Percentiles rank a stretch among this genome's conserved stretches.
phyloP scores from a whole-genome alignment of 768 basidiomycete genomes.

The Podaxis carcinomalis region DNA sequence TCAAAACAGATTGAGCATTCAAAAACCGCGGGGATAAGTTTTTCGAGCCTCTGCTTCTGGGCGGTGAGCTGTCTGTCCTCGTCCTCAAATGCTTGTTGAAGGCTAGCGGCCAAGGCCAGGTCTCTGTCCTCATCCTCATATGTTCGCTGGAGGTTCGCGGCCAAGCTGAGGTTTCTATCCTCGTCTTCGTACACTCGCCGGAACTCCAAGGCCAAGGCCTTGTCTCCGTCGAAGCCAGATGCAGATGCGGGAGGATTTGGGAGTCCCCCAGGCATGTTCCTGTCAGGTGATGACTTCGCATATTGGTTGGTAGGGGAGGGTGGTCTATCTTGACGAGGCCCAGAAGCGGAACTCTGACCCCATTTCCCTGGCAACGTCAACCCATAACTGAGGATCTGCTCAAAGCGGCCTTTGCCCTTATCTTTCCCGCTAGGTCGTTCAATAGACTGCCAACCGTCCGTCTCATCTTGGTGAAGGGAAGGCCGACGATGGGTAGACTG shows the following conservation, averaged over 20 bases:
- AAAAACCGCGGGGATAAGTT: conserved; percentile 21
- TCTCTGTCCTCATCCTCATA: too few species aligned
- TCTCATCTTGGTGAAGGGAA: not conserved
- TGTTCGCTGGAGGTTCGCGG: too few species aligned
- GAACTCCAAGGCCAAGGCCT: not conserved
- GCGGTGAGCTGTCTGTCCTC: conserved; percentile 1
- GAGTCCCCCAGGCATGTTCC: not conserved
- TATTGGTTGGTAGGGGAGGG: not conserved
- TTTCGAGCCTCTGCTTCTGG: conserved; percentile 2
- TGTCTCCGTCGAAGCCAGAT: not conserved
- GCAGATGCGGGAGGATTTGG: not conserved
- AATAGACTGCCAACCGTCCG: conserved; percentile 4
- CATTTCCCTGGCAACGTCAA: not conserved
- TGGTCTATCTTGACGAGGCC: not conserved
- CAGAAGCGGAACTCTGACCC: not conserved
- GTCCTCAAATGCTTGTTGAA: not conserved
- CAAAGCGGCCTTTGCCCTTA: not conserved
- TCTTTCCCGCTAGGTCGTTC: not conserved
- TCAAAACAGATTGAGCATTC: conserved; percentile 47
- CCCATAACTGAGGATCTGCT: not conserved
- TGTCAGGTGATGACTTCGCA: not conserved
- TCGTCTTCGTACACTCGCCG: not conserved
- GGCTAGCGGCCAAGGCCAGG: too few species aligned
- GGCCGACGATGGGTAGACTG: not conserved
- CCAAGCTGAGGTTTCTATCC: not conserved